Evolutionary conservation across 345 rosid genomes (phyloP).

Genomic region (Citrus hindsii): DNA sequence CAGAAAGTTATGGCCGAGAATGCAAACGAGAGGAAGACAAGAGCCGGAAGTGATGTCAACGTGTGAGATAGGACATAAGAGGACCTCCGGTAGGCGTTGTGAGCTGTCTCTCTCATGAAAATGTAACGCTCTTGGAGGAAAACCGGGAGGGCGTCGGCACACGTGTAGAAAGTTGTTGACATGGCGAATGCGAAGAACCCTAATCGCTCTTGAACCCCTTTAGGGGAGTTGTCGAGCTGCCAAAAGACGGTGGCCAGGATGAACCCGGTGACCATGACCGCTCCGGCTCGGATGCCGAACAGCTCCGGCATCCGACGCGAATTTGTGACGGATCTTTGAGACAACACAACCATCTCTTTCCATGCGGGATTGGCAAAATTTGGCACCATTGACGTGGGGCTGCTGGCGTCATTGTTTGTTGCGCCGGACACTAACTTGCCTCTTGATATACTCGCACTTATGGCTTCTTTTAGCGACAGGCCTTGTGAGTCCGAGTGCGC

Average conservation of each 20-base stretch:
- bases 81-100: slow-evolving; percentile 82
- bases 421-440: slow-evolving; percentile 86
- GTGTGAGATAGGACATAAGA: slow-evolving; percentile 90
- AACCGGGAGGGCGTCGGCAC: slow-evolving; percentile 90
- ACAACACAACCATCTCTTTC: slow-evolving; percentile 73
- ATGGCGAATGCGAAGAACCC: slow-evolving; percentile 96
- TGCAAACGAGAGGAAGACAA: slow-evolving; percentile 62
- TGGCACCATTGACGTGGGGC: slow-evolving; percentile 59
- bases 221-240: slow-evolving; percentile 82
- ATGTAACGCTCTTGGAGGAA: slow-evolving; percentile 94
- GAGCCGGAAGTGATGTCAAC: slow-evolving; percentile 47
- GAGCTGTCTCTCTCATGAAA: slow-evolving; percentile 94
- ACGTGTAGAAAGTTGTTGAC: slow-evolving; percentile 97
- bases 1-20: slow-evolving; percentile 74
- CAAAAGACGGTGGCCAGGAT: slow-evolving; percentile 88
- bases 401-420: slow-evolving; percentile 15
- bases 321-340: slow-evolving; percentile 62
- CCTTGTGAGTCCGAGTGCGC: slow-evolving; percentile 28
- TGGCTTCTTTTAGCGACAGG: slow-evolving; percentile 82
- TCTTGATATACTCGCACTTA: slow-evolving; percentile 77
- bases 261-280: slow-evolving; percentile 84
- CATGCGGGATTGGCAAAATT: slow-evolving; percentile 81
- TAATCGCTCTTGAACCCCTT: slow-evolving; percentile 79
- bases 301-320: slow-evolving; percentile 75
- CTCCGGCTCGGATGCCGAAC: slow-evolving; percentile 70